Evolutionary conservation across 305 asterid species (phyloP), one percentile per base, ranked within the genome.

Genomic region (Salvia sclarea): DNA sequence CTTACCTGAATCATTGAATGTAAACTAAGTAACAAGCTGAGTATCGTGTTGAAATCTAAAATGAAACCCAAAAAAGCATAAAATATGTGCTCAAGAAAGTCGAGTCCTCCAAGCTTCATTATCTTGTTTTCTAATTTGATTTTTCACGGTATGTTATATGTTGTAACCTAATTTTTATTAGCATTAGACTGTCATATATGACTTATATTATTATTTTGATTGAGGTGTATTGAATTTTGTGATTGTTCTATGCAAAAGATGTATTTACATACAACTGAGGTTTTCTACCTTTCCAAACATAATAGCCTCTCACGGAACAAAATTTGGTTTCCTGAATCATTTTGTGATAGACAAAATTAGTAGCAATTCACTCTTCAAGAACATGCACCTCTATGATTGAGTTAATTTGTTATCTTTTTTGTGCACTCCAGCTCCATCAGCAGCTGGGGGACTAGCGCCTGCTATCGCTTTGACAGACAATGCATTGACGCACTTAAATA

Each of bases 401-500:
- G 6, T 17, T 73, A 38, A 9, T 28, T 24, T 52, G 28, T 38
- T n/a, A 8, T 31, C 47, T 16, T 64, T 56, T 17, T 53, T 18
- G 18, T 57, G 28, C 62, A 21, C 49, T 74, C 14, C 73, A 88
- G 98, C 93, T 43, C 92, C 95, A 24, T 77, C 86, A 24, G 41
- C 80, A 38, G 68, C 87, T 50, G 93, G 88, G 22, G 95, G 89
- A 45, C 22, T 88, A 9, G 87, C 89, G 0, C 97, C 98, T 61
- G 97, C 94, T 30, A 81, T 92, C 63, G 86, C 90, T 55, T 80
- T 93, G 82, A 86, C 98, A 0, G 92, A 84, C 52, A 73, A 73
- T 79, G 98, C 98, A 8, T 75, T 86, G 72, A 90, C 69, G 66
- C 97, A 90, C 87, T 83, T 93, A 70, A 82, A 75, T 72, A 90